Percentiles rank a stretch among this genome's conserved stretches.
phyloP scores from a whole-genome alignment of 2,329 filamentous ascomycete species.

The Alternaria angustiovoidea region DNA sequence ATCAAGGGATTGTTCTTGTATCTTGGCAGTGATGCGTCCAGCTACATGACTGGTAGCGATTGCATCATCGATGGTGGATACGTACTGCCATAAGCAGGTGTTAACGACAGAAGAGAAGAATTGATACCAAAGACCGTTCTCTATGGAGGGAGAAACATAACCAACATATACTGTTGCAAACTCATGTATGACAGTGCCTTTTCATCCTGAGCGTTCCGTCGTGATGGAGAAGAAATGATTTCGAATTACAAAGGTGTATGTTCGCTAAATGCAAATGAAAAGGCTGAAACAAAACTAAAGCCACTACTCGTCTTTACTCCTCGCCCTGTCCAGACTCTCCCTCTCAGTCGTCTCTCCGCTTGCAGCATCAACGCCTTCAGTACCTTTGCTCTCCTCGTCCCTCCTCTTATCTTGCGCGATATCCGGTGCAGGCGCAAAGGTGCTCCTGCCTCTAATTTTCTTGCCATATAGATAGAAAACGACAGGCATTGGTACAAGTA shows the following conservation, averaged over 20 bases:
- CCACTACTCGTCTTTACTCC: conserved; percentile 23
- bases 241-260: conserved; percentile 2
- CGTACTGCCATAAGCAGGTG: conserved; percentile 47
- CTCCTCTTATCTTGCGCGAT: conserved; percentile 46
- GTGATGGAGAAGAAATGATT: not conserved
- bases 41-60: conserved; percentile 79
- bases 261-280: conserved; percentile 6
- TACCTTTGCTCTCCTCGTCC: conserved; percentile 43
- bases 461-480: conserved; percentile 56
- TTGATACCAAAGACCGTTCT: not conserved
- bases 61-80: conserved; percentile 81
- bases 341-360: conserved; percentile 18
- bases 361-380: conserved; percentile 11
- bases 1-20: conserved; percentile 84
- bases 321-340: conserved; percentile 17
- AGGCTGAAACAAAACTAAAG: not conserved
- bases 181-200: not conserved
- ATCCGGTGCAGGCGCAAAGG: conserved; percentile 55
- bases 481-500: conserved; percentile 56
- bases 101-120: not conserved
- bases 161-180: not conserved
- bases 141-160: not conserved
- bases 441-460: conserved; percentile 53
- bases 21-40: conserved; percentile 79
- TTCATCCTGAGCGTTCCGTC: not conserved